A percentile compares a stretch with the other conserved stretches of the same genome.
Conservation (phyloP, 208 protist species). For the Acanthamoeba castellanii region DNA sequence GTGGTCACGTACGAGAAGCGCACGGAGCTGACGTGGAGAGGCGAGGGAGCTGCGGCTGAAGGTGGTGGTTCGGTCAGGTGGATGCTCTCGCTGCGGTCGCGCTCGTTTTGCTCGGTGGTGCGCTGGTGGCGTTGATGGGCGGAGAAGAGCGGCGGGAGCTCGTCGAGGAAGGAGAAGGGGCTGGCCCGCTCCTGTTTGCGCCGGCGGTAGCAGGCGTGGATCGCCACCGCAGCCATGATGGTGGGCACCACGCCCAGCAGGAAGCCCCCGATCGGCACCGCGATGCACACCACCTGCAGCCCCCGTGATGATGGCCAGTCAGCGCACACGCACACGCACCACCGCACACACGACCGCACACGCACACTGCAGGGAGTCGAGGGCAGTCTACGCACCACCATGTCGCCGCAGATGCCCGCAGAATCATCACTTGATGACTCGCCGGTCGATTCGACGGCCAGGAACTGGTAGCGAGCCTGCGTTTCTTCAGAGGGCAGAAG, state of each 20-base stretch:
- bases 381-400: neutral
- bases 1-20: neutral
- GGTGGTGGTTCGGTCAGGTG: neutral
- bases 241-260: conserved; percentile 37
- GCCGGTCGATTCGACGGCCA: neutral
- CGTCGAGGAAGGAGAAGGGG: conserved; percentile 28
- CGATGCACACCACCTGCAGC: neutral
- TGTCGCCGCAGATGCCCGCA: neutral
- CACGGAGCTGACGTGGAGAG: neutral
- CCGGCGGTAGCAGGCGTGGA: neutral
- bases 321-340: neutral
- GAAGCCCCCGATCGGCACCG: neutral
- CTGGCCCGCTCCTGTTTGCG: neutral
- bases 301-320: neutral
- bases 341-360: neutral
- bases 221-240: neutral
- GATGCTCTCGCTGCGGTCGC: neutral
- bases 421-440: neutral
- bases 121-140: neutral
- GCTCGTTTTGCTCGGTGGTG: neutral
- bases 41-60: neutral
- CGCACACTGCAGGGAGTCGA: neutral
- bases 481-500: neutral
- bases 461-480: neutral
- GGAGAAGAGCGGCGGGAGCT: neutral